Conservation (phyloP, 768 basidiomycete genomes). For the Glaciozyma antarctica region DNA sequence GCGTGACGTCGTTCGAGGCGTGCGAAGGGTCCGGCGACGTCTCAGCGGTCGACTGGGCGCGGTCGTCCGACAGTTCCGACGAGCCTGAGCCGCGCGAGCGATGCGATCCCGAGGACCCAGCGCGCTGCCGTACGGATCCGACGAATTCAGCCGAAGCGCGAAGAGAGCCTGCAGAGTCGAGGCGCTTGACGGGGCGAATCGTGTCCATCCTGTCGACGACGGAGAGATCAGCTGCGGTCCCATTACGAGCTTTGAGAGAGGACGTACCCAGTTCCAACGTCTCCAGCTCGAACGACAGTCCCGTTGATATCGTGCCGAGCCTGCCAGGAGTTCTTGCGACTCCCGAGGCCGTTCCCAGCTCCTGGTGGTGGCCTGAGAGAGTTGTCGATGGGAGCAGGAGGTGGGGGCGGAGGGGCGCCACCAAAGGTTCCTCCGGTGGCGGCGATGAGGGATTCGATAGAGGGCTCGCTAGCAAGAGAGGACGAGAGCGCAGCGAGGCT, state of each 20-base stretch:
- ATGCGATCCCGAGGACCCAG: background rate
- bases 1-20: slow-evolving; percentile 27
- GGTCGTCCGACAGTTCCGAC: background rate
- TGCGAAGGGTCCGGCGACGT: background rate
- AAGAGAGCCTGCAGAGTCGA: slow-evolving; percentile 68
- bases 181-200: slow-evolving; percentile 84
- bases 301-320: slow-evolving; percentile 32
- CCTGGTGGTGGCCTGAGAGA: background rate
- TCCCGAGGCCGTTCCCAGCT: slow-evolving; percentile 8
- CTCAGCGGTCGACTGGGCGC: background rate
- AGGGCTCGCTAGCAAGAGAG: background rate
- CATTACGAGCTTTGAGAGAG: background rate
- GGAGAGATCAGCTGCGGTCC: slow-evolving; percentile 17
- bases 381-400: slow-evolving; percentile 1
- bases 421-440: background rate
- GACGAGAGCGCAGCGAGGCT: slow-evolving; percentile 21
- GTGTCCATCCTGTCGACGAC: slow-evolving; percentile 52
- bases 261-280: slow-evolving; percentile 32
- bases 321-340: slow-evolving; percentile 16
- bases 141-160: slow-evolving; percentile 70
- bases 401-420: slow-evolving; percentile 1
- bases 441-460: slow-evolving; percentile 20
- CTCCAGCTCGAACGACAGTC: slow-evolving; percentile 25
- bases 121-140: slow-evolving; percentile 45
- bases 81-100: background rate